Conservation (phyloP, 805 yeast species). For the Isabelozyma rhagii region DNA sequence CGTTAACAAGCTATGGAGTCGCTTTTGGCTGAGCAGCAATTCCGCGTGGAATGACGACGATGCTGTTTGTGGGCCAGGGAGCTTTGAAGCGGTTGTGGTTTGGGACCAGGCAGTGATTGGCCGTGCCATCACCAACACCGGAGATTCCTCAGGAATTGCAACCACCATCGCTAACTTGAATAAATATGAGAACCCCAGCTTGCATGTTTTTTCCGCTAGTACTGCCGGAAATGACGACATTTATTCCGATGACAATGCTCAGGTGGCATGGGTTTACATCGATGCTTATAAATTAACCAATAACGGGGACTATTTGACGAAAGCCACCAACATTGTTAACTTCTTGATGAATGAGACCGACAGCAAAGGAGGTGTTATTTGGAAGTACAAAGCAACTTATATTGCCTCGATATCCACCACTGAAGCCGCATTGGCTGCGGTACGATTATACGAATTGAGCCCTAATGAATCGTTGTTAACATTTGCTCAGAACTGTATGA, state of each 20-base stretch:
- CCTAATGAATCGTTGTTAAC: slow-evolving; percentile 4
- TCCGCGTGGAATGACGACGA: slow-evolving; percentile 15
- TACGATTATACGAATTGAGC: slow-evolving; percentile 7
- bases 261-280: slow-evolving; percentile 13
- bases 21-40: slow-evolving; percentile 16
- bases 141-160: slow-evolving; percentile 9
- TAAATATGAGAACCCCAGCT: slow-evolving; percentile 13
- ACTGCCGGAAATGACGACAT: slow-evolving; percentile 9
- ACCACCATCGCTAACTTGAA: slow-evolving; percentile 9
- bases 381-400: slow-evolving; percentile 11
- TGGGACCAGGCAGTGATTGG: slow-evolving; percentile 28
- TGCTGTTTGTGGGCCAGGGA: slow-evolving; percentile 9
- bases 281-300: slow-evolving; percentile 12
- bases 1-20: slow-evolving; percentile 11
- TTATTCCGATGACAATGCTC: slow-evolving; percentile 19
- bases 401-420: slow-evolving; percentile 16
- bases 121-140: slow-evolving; percentile 12
- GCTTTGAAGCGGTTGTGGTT: slow-evolving; percentile 14
- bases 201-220: slow-evolving; percentile 18
- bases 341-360: slow-evolving; percentile 11
- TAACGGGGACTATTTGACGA: slow-evolving; percentile 7
- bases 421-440: slow-evolving; percentile 17
- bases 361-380: slow-evolving; percentile 13
- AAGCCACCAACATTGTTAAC: slow-evolving; percentile 8
- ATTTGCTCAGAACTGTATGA: slow-evolving; percentile 15